phyloP scores from a whole-genome alignment of 208 protist genomes.

The Strigomonas culicis region DNA sequence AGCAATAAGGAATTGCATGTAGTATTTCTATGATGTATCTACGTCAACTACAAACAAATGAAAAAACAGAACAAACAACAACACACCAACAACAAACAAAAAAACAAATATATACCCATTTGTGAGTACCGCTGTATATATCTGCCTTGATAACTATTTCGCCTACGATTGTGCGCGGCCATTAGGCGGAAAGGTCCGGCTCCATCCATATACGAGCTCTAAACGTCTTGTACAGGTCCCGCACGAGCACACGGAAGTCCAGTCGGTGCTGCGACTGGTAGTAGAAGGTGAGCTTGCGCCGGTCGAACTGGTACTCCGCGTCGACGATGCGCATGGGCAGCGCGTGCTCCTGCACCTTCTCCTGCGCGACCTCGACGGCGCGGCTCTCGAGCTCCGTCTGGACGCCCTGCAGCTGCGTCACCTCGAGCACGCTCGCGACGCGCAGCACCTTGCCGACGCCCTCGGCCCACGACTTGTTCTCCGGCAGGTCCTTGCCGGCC shows the following conservation, averaged over 20 bases:
- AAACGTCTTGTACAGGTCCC: conserved; percentile 89
- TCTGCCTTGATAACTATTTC: too few species aligned
- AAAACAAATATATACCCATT: too few species aligned
- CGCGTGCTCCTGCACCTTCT: conserved; percentile 80
- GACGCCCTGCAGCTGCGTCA: conserved; percentile 81
- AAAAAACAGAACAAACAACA: too few species aligned
- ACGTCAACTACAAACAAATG: not conserved
- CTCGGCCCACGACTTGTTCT: conserved; percentile 39
- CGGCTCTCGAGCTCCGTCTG: conserved; percentile 86
- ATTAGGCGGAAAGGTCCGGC: conserved; percentile 30
- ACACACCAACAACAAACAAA: too few species aligned
- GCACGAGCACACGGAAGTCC: conserved; percentile 88
- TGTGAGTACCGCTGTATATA: too few species aligned
- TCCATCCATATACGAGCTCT: conserved; percentile 93
- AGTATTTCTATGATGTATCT: conserved; percentile 4
- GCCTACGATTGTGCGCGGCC: too few species aligned
- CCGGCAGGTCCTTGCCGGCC: conserved; percentile 15
- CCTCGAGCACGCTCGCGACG: conserved; percentile 73
- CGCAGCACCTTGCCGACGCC: conserved; percentile 78
- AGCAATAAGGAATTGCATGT: not conserved
- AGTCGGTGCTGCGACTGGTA: conserved; percentile 83
- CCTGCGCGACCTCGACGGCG: conserved; percentile 79
- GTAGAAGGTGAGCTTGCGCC: conserved; percentile 91
- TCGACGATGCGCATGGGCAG: conserved; percentile 90
- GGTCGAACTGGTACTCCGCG: conserved; percentile 92